Conservation (phyloP, 164 flowering plant species). For the Berberis vulgaris region DNA sequence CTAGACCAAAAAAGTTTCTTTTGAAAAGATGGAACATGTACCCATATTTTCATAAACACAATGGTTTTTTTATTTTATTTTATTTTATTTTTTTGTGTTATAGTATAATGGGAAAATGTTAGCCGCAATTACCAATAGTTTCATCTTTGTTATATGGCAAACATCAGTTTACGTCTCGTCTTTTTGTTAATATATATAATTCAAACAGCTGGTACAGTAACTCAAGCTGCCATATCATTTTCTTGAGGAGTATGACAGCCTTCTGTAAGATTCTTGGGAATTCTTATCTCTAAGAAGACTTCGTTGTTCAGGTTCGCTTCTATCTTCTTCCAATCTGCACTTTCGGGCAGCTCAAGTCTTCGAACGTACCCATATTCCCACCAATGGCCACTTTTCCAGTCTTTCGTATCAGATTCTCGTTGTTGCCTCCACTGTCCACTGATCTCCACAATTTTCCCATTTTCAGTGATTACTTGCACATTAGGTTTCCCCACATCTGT, state of each 20-base stretch:
- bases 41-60: no score
- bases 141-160: no score
- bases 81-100: no score
- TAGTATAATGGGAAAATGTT: no score
- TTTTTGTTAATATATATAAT: no score
- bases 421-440: conserved; percentile 57
- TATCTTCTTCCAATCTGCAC: conserved; percentile 48
- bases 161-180: no score
- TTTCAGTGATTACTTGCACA: conserved; percentile 39
- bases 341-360: conserved; percentile 73
- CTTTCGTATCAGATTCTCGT: conserved; percentile 32
- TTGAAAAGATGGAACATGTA: no score
- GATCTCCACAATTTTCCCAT: conserved; percentile 66
- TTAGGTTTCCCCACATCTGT: conserved; percentile 25
- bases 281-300: conserved; percentile 47
- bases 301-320: conserved; percentile 44
- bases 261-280: conserved; percentile 34
- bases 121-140: no score
- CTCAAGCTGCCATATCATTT: conserved; percentile 9
- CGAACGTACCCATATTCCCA: conserved; percentile 86
- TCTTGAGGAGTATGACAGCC: conserved; percentile 15
- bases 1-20: no score
- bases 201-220: no score
- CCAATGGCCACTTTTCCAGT: conserved; percentile 77
- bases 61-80: no score